These are phyloP conservation scores for Puya raimondii DNA, from an alignment of 176 grass and related monocot genomes.

Conservation along the genomic window DNA sequence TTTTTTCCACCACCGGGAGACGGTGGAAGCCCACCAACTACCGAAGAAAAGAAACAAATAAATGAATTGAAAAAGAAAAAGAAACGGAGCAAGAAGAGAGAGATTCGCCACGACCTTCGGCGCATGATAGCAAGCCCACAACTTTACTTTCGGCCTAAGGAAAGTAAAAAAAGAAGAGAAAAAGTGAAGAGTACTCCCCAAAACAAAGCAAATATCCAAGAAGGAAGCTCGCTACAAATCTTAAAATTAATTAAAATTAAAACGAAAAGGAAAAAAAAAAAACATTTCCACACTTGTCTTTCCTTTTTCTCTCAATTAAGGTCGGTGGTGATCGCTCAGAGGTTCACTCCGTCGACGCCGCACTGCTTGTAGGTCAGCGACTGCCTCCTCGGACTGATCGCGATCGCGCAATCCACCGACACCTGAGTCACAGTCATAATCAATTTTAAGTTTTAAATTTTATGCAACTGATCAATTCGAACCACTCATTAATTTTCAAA, in stretches of 20 bases:
- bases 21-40: not conserved
- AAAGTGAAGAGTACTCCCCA: not conserved
- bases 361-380: conserved; percentile 95
- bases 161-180: not conserved
- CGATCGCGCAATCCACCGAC: conserved; percentile 89
- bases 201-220: not conserved
- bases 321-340: conserved; percentile 22
- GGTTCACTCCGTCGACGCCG: conserved; percentile 81
- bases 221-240: too few relatives aligned
- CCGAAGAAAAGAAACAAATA: not conserved
- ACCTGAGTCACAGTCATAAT: conserved; percentile 30
- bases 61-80: not conserved
- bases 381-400: conserved; percentile 84
- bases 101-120: not conserved
- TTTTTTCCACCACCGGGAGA: too few relatives aligned
- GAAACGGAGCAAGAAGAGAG: not conserved
- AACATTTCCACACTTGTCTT: not conserved
- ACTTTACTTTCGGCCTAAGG: not conserved
- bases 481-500: not conserved
- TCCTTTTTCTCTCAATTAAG: not conserved
- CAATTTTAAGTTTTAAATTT: not conserved
- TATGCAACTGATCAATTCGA: not conserved
- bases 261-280: too few relatives aligned
- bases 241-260: too few relatives aligned
- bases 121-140: not conserved